Conservation (phyloP, 495 filamentous ascomycete genomes). For the Astrothelium subdiscretum region DNA sequence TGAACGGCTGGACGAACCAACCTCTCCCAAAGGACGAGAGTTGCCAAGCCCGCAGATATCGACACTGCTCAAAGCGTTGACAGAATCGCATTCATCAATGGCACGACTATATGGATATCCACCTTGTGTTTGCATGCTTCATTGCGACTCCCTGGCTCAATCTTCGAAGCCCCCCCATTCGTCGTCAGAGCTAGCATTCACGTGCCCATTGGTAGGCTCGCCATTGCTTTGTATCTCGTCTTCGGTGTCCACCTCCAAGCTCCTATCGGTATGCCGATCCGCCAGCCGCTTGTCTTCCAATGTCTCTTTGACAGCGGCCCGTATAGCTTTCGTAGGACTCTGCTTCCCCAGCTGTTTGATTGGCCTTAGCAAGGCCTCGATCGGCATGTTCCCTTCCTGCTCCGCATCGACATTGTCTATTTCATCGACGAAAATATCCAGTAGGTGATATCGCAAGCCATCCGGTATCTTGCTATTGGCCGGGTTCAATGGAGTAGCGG, state of each 20-base stretch:
- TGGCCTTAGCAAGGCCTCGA: slow-evolving; percentile 47
- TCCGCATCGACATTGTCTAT: slow-evolving; percentile 52
- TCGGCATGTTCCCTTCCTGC: slow-evolving; percentile 35
- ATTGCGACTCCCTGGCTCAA: slow-evolving; percentile 7
- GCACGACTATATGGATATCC: too few relatives aligned
- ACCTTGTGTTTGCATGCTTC: too few relatives aligned
- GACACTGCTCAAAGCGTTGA: too few relatives aligned
- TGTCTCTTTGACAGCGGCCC: slow-evolving; percentile 57
- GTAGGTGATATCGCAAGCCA: slow-evolving; percentile 73
- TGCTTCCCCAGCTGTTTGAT: slow-evolving; percentile 43
- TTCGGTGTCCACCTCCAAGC: slow-evolving; percentile 16
- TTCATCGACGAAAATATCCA: slow-evolving; percentile 78
- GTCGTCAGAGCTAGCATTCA: slow-evolving; percentile 38
- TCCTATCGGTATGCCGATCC: slow-evolving; percentile 35
- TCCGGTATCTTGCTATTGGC: slow-evolving; percentile 50
- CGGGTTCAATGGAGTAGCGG: slow-evolving; percentile 31
- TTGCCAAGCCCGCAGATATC: too few relatives aligned
- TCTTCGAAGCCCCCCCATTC: slow-evolving; percentile 72
- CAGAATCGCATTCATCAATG: too few relatives aligned
- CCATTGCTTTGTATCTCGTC: slow-evolving; percentile 35
- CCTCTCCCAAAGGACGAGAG: too few relatives aligned
- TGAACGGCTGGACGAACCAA: too few relatives aligned
- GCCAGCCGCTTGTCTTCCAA: slow-evolving; percentile 64
- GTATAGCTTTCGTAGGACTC: slow-evolving; percentile 59
- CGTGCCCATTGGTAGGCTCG: slow-evolving; percentile 48